These are phyloP conservation scores for Eucalyptus erythrocorys DNA, from an alignment of 345 rosid genomes.

Conservation along the genomic window DNA sequence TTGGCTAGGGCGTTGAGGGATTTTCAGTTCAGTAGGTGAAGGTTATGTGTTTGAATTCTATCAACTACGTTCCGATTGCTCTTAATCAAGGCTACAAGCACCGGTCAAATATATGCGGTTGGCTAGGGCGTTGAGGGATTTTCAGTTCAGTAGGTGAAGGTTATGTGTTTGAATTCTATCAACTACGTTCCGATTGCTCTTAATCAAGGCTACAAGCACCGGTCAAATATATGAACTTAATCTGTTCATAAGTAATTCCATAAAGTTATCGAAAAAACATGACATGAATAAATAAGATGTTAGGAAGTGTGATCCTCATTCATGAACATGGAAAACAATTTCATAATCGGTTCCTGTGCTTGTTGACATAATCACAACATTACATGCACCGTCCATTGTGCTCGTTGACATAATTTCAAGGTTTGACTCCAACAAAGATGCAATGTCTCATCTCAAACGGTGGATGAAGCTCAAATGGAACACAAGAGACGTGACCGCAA, in stretches of 20 bases:
- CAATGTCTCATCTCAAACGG: not conserved
- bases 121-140: not conserved
- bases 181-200: not conserved
- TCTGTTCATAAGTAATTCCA: not conserved
- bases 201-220: not conserved
- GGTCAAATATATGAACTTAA: not conserved
- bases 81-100: not conserved
- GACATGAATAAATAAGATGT: not conserved
- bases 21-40: not conserved
- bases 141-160: not conserved
- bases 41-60: too few relatives aligned
- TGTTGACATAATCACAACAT: not conserved
- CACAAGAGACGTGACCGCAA: not conserved
- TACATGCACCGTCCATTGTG: not conserved
- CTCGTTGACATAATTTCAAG: not conserved
- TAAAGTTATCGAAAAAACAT: not conserved
- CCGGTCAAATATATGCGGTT: too few relatives aligned
- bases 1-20: not conserved
- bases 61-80: not conserved
- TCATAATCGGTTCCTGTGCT: not conserved
- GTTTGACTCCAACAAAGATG: not conserved
- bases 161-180: not conserved
- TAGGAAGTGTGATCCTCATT: not conserved
- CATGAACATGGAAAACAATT: not conserved
- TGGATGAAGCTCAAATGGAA: not conserved